Base-by-base conservation (phyloP, 768 basidiomycete genomes). In the Boletus reticulatus region DNA sequence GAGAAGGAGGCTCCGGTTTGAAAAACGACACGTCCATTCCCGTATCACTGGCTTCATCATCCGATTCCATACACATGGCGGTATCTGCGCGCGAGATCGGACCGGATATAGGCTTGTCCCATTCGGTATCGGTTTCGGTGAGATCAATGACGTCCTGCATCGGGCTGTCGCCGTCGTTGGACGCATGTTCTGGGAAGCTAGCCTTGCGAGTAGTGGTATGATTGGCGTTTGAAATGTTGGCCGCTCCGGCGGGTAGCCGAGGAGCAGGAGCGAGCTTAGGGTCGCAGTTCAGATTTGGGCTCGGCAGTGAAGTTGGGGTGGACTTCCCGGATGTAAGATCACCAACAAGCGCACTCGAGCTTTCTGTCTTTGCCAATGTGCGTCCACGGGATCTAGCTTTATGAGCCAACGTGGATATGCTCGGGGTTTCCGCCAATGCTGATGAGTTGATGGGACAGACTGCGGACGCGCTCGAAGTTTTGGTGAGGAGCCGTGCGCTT, bases 141-240 rank as follows among this genome's bases (percentile, higher is more conserved):
- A 67, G 63, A 51, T 68, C 64, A 12, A 65, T 46, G 50, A 53
- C 38, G 5, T 56, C 61, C 37, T 58, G 58, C 64, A 66, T 63
- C 0, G 27, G 8, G n/a, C 24, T 55, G 31, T 64, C 59, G 14
- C 24, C 50, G 20, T 59, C 57, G 46, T 52, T 46, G 1, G 27
- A 48, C 1, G 17, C 20, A 19, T 19, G 34, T 6, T 53, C 39
- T 32, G 44, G 34, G 32, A 38, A 32, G 14, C 19, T 41, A 22
- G 31, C n/a, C 10, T 50, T 51, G 37, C 37, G 42, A 37, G 49
- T 14, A 38, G 48, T 19, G 42, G 47, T 0, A 12, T 7, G 36
- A 29, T 27, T 31, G 2, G 34, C 12, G 20, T 51, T 48, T 19
- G 55, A 37, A 14, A 27, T 17, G 37, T 29, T 52, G 32, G 48